Conservation (phyloP, 495 filamentous ascomycete species). For the Pseudomonodictys pantanalensis region DNA sequence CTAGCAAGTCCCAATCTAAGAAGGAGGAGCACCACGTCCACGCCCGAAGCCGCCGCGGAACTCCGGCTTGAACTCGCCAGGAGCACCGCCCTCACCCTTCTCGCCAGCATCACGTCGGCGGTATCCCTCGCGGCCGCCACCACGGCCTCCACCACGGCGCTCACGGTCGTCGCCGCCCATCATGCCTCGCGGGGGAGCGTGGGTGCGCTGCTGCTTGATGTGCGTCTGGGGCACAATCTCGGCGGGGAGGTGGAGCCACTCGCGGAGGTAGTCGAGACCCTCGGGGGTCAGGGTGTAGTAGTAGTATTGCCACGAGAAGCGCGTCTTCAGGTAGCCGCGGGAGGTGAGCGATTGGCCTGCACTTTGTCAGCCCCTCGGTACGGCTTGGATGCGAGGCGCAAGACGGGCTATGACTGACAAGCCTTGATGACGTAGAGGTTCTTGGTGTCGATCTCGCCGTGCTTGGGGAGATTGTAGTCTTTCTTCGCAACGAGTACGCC, state of each 20-base stretch:
- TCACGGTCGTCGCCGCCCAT: constrained; percentile 88
- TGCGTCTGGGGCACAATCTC: constrained; percentile 99
- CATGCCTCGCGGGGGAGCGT: constrained; percentile 97
- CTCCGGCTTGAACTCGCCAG: constrained; percentile 89
- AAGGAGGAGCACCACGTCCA: constrained; percentile 58
- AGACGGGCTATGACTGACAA: constrained; percentile 36
- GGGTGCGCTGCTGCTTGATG: constrained; percentile 99
- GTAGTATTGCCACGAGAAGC: constrained; percentile 99
- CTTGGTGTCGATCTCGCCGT: constrained; percentile 94
- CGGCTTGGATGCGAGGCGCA: not conserved
- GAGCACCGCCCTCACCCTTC: constrained; percentile 92
- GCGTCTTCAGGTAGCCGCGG: constrained; percentile 97
- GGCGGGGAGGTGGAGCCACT: constrained; percentile 99
- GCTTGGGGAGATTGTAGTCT: constrained; percentile 92
- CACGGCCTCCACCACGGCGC: constrained; percentile 66
- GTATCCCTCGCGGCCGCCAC: constrained; percentile 65
- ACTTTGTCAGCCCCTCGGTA: not conserved
- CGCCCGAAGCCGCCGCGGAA: constrained; percentile 59
- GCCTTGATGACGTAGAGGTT: constrained; percentile 99
- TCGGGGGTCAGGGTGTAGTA: constrained; percentile 99
- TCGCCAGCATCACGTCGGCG: constrained; percentile 81
- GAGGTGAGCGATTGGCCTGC: constrained; percentile 85
- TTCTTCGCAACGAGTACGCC: constrained; percentile 99
- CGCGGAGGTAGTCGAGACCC: constrained; percentile 99
- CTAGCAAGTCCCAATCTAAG: constrained; percentile 44